phyloP scores from a whole-genome alignment of 2,329 filamentous ascomycete species.

The Ilyonectria sp. region DNA sequence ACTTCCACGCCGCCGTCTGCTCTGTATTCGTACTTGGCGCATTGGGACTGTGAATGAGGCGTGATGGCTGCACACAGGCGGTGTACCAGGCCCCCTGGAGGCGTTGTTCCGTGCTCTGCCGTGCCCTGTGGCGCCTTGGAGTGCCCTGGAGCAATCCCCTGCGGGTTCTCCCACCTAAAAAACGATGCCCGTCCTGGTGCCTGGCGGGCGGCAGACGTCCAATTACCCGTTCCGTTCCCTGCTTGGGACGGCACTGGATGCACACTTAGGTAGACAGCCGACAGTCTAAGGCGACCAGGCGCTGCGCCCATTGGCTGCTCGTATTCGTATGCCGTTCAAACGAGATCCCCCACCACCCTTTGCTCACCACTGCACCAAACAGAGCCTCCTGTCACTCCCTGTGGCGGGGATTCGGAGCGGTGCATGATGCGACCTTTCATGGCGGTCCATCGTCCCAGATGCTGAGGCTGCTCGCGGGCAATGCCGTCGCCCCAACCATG shows the following conservation, averaged over 20 bases:
- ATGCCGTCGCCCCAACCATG: conserved; percentile 15
- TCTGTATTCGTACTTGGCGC: background rate
- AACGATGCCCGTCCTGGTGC: conserved; percentile 2
- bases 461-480: conserved; percentile 9
- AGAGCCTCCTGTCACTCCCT: conserved; percentile 15
- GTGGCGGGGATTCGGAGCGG: conserved; percentile 13
- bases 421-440: conserved; percentile 15
- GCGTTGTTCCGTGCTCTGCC: conserved; percentile 23
- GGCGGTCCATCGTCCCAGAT: conserved; percentile 22
- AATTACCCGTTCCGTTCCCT: conserved; percentile 26
- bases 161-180: background rate
- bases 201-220: conserved; percentile 12
- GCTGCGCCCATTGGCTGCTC: conserved; percentile 14
- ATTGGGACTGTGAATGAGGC: too few species aligned
- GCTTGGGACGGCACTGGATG: conserved; percentile 24
- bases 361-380: background rate
- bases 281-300: conserved; percentile 7
- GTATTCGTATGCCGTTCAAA: conserved; percentile 27
- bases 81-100: conserved; percentile 13
- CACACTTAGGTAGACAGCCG: conserved; percentile 1
- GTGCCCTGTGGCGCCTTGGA: background rate
- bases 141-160: background rate
- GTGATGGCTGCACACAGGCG: conserved; percentile 6
- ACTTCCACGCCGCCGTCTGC: background rate
- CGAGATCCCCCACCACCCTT: conserved; percentile 30